phyloP scores from a whole-genome alignment of 2,329 filamentous ascomycete species.

The Fusarium goolgardi region DNA sequence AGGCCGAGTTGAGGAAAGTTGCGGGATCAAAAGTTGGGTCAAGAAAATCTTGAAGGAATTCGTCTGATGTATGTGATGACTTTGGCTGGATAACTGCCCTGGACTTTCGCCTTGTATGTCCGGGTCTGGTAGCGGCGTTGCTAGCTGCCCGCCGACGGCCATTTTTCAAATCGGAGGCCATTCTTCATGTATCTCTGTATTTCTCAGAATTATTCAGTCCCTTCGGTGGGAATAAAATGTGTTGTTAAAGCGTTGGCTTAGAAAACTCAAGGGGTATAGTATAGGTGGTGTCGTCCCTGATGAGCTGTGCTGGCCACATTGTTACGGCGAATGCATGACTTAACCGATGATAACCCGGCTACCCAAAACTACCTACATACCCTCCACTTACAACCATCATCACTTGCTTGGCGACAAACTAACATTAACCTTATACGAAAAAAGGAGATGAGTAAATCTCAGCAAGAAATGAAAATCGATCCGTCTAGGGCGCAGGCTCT shows the following conservation, averaged over 20 bases:
- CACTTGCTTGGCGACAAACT: slow-evolving; percentile 2
- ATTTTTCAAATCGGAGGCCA: slow-evolving; percentile 50
- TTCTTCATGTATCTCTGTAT: slow-evolving; percentile 7
- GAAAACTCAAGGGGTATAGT: slow-evolving; percentile 20
- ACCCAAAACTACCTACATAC: slow-evolving; percentile 20
- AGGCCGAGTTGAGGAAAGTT: slow-evolving; percentile 82
- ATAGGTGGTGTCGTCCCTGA: slow-evolving; percentile 1
- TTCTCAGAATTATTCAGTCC: too few relatives aligned
- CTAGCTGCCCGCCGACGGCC: slow-evolving; percentile 62
- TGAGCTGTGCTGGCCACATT: slow-evolving; percentile 33
- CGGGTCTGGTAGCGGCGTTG: slow-evolving; percentile 55
- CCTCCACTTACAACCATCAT: slow-evolving; percentile 45
- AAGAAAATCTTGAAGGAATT: slow-evolving; percentile 79
- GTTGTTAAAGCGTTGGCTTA: slow-evolving; percentile 10
- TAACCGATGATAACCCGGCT: slow-evolving; percentile 53
- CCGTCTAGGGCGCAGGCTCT: slow-evolving; percentile 71
- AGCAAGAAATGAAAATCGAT: slow-evolving; percentile 70
- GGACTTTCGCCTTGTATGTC: slow-evolving; percentile 56
- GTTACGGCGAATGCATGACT: slow-evolving; percentile 1
- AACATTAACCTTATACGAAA: slow-evolving; percentile 9
- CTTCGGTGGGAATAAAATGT: background rate
- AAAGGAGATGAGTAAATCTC: slow-evolving; percentile 56
- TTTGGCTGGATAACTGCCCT: slow-evolving; percentile 58
- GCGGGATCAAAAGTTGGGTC: slow-evolving; percentile 82
- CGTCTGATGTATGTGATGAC: slow-evolving; percentile 75